Conservation (phyloP, 208 protist species). For the Acanthamoeba divionensis region DNA sequence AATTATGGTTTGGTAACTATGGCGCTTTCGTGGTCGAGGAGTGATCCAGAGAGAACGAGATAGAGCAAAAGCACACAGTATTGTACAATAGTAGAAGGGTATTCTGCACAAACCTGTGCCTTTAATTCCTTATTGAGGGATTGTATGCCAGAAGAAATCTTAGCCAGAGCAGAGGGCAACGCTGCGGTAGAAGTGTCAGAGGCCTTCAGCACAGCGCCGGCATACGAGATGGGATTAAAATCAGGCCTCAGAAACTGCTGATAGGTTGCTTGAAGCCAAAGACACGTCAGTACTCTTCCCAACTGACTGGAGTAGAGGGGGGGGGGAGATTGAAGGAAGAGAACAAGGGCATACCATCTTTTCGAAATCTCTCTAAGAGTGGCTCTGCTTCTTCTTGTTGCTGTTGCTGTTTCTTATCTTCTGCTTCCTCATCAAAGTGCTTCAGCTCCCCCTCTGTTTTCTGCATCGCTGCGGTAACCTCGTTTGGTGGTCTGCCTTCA, state of each 20-base stretch:
- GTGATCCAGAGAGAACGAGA: neutral
- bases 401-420: no score
- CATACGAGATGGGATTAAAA: slow-evolving; percentile 61
- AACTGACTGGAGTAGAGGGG: no score
- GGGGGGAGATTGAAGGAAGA: no score
- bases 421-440: no score
- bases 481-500: no score
- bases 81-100: neutral
- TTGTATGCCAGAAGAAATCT: slow-evolving; percentile 27
- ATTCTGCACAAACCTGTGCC: slow-evolving; percentile 40
- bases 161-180: slow-evolving; percentile 56
- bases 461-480: no score
- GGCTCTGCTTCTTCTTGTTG: no score
- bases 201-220: slow-evolving; percentile 61
- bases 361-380: no score
- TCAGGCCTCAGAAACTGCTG: slow-evolving; percentile 57
- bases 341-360: no score
- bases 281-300: no score
- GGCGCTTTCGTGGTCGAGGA: neutral
- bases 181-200: slow-evolving; percentile 22
- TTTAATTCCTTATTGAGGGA: slow-evolving; percentile 58
- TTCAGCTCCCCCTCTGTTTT: no score
- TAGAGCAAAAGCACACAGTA: neutral
- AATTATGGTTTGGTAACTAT: neutral
- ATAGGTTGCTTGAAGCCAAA: slow-evolving; percentile 11